A percentile compares a stretch with the other conserved stretches of the same genome.
Evolutionary conservation across 192 early-diverging fungal species (phyloP).

Genomic region (Coemansia sp.): DNA sequence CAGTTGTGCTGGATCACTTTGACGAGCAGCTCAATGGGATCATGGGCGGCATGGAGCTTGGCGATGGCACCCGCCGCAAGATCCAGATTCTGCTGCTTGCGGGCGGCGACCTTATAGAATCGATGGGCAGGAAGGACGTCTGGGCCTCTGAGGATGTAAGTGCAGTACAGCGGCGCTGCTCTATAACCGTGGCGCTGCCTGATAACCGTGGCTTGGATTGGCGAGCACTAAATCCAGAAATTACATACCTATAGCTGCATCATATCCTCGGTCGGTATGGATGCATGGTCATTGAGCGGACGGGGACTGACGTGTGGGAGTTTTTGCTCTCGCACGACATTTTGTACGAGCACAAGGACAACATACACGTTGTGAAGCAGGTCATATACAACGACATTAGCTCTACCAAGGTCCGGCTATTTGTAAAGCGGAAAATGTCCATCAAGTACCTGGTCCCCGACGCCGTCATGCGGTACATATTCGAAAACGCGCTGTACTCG

Average conservation of each 20-base stretch:
- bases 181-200: too few species aligned
- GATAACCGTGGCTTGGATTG: not conserved
- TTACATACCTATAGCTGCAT: conserved; percentile 66
- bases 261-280: conserved; percentile 88
- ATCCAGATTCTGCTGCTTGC: conserved; percentile 90
- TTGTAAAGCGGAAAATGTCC: conserved; percentile 89
- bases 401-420: conserved; percentile 92
- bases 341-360: conserved; percentile 79
- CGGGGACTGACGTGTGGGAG: conserved; percentile 88
- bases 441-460: conserved; percentile 93
- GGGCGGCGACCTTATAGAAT: conserved; percentile 94
- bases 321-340: conserved; percentile 88
- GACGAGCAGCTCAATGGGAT: conserved; percentile 77
- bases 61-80: conserved; percentile 42
- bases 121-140: conserved; percentile 84
- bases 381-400: conserved; percentile 97
- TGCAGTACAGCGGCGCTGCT: not conserved
- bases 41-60: conserved; percentile 58
- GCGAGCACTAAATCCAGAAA: too few species aligned
- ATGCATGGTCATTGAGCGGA: conserved; percentile 92
- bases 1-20: conserved; percentile 92
- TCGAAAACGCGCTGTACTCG: conserved; percentile 68
- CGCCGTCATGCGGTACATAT: conserved; percentile 86
- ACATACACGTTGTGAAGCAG: conserved; percentile 92
- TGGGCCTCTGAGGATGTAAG: conserved; percentile 78